Conservation (phyloP, 345 rosid species). For the Raphanus raphanistrum region DNA sequence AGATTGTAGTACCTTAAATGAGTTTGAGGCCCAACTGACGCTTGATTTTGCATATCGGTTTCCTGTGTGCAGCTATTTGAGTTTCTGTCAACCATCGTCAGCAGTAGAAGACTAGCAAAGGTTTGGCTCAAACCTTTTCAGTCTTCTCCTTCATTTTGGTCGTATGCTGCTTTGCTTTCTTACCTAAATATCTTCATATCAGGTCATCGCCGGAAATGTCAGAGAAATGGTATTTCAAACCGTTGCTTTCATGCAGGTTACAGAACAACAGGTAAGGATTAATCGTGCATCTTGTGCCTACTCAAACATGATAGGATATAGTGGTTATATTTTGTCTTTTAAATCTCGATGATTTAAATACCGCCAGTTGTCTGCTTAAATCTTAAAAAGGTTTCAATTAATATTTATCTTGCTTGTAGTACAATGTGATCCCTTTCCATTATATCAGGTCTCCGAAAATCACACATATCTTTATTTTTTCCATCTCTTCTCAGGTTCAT, state of each 20-base stretch:
- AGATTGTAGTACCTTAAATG: background rate
- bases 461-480: background rate
- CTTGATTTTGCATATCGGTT: constrained; percentile 30
- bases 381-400: background rate
- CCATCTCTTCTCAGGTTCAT: constrained; percentile 53
- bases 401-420: background rate
- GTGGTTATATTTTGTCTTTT: constrained; percentile 11
- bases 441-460: constrained; percentile 5
- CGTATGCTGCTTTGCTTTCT: constrained; percentile 14
- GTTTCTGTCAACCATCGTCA: constrained; percentile 76
- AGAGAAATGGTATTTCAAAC: constrained; percentile 79
- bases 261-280: constrained; percentile 72
- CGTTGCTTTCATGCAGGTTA: constrained; percentile 82
- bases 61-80: constrained; percentile 71
- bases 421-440: constrained; percentile 16
- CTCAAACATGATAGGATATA: constrained; percentile 19
- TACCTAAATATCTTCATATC: constrained; percentile 20
- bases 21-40: constrained; percentile 24
- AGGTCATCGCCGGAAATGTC: constrained; percentile 60
- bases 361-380: background rate
- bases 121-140: constrained; percentile 44
- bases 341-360: too few relatives aligned
- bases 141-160: constrained; percentile 4
- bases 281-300: constrained; percentile 22
- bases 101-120: constrained; percentile 68